phyloP scores from a whole-genome alignment of 2,329 filamentous ascomycete genomes.

The Diaporthe caulivora region DNA sequence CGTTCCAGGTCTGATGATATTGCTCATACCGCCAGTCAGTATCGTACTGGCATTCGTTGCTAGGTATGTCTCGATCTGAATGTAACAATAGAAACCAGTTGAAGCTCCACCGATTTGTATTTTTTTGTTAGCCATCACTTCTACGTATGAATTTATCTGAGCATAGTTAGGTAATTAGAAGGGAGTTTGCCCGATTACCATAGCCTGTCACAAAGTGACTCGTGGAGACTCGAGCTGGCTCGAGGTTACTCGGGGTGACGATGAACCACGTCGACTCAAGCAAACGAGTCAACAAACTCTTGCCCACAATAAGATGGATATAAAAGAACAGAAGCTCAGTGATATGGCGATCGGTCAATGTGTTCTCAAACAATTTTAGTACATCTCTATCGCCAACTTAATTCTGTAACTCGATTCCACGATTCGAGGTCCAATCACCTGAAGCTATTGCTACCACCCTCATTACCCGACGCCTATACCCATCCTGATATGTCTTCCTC shows the following conservation, averaged over 20 bases:
- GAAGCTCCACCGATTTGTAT: no score
- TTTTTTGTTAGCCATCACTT: no score
- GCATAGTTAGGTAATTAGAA: no score
- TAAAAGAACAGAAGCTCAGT: background rate
- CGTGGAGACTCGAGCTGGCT: background rate
- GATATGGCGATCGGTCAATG: background rate
- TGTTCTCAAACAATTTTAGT: background rate
- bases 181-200: no score
- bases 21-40: no score
- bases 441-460: accelerated
- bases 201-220: background rate
- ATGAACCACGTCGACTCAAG: background rate
- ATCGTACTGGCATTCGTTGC: no score
- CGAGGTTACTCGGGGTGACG: background rate
- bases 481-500: background rate
- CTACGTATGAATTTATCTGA: no score
- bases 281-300: background rate
- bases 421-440: background rate
- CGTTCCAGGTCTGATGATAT: no score
- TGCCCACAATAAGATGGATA: background rate
- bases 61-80: no score
- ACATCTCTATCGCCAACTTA: background rate
- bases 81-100: no score
- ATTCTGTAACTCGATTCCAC: background rate
- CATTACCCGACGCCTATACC: background rate